Evolutionary conservation across 2,329 filamentous ascomycete genomes (phyloP).

Genomic region (Tolypocladium guangdongense): DNA sequence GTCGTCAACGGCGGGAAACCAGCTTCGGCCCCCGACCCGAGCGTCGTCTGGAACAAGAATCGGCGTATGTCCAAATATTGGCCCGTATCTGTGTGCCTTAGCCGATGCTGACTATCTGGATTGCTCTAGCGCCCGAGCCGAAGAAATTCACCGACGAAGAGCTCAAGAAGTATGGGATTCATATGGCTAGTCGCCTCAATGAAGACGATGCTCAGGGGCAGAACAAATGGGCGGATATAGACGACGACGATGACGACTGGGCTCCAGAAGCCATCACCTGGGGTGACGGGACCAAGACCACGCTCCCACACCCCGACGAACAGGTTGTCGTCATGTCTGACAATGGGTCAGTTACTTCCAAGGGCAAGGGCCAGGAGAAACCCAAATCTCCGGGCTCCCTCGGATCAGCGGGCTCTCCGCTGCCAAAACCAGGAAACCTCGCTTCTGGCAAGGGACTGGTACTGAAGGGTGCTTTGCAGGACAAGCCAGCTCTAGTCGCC

Average conservation of each 20-base stretch:
- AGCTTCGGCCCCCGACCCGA: slow-evolving; percentile 55
- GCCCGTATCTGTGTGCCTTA: neutral
- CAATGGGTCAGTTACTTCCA: slow-evolving; percentile 11
- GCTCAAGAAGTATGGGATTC: slow-evolving; percentile 76
- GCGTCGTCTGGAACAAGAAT: slow-evolving; percentile 82
- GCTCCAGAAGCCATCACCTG: slow-evolving; percentile 76
- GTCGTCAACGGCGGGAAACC: slow-evolving; percentile 46
- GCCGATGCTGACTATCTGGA: slow-evolving; percentile 9
- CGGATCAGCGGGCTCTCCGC: slow-evolving; percentile 24
- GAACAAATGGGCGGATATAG: slow-evolving; percentile 81
- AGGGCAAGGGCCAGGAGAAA: slow-evolving; percentile 24
- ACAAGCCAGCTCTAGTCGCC: slow-evolving; percentile 62
- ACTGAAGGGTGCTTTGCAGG: slow-evolving; percentile 50
- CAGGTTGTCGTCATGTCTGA: slow-evolving; percentile 17
- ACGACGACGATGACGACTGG: slow-evolving; percentile 83
- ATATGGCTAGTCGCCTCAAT: slow-evolving; percentile 68
- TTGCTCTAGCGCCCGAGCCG: slow-evolving; percentile 55
- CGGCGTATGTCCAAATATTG: slow-evolving; percentile 48
- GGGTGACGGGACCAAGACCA: slow-evolving; percentile 80
- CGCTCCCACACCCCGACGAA: slow-evolving; percentile 54
- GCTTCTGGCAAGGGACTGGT: slow-evolving; percentile 50
- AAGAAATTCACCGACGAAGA: slow-evolving; percentile 83
- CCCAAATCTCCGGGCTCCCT: slow-evolving; percentile 32
- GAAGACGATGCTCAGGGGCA: slow-evolving; percentile 65
- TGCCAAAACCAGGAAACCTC: slow-evolving; percentile 33